Evolutionary conservation across 2,329 filamentous ascomycete genomes (phyloP).

Genomic region (Lachnellula hyalina): DNA sequence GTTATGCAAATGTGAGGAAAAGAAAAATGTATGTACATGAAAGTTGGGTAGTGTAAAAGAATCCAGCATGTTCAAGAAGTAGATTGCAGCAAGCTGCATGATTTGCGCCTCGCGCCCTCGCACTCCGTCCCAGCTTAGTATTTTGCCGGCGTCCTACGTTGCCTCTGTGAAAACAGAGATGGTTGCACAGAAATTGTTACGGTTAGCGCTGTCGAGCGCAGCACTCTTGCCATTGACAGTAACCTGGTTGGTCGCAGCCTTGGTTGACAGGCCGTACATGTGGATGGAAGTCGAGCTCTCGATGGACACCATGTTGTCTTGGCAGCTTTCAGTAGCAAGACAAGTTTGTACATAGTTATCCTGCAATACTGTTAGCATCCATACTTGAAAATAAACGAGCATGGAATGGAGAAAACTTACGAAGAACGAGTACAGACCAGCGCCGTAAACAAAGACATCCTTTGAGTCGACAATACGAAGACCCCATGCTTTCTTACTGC

Average conservation of each 20-base stretch:
- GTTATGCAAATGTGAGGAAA: slow-evolving; percentile 1
- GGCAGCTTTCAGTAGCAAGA: slow-evolving; percentile 62
- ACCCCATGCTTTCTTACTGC: slow-evolving; percentile 65
- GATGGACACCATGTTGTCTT: slow-evolving; percentile 71
- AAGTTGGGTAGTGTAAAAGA: slow-evolving; percentile 16
- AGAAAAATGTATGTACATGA: slow-evolving; percentile 19
- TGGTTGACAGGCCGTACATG: slow-evolving; percentile 67
- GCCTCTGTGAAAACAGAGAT: slow-evolving; percentile 45
- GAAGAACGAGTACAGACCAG: slow-evolving; percentile 77
- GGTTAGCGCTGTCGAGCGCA: slow-evolving; percentile 55
- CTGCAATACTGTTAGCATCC: neutral
- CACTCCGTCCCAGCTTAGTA: neutral
- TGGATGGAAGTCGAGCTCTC: slow-evolving; percentile 56
- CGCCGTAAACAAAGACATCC: slow-evolving; percentile 65
- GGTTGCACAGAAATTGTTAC: slow-evolving; percentile 60
- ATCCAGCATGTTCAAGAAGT: neutral
- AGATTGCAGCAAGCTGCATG: neutral
- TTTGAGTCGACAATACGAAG: slow-evolving; percentile 63
- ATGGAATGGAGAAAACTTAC: neutral
- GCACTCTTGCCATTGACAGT: slow-evolving; percentile 51
- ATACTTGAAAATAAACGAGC: neutral
- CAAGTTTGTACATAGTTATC: slow-evolving; percentile 74
- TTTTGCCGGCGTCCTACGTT: neutral
- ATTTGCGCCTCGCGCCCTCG: neutral
- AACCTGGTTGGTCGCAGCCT: slow-evolving; percentile 70